Conservation (phyloP, 257 asterid species). For the Scutellaria baicalensis region DNA sequence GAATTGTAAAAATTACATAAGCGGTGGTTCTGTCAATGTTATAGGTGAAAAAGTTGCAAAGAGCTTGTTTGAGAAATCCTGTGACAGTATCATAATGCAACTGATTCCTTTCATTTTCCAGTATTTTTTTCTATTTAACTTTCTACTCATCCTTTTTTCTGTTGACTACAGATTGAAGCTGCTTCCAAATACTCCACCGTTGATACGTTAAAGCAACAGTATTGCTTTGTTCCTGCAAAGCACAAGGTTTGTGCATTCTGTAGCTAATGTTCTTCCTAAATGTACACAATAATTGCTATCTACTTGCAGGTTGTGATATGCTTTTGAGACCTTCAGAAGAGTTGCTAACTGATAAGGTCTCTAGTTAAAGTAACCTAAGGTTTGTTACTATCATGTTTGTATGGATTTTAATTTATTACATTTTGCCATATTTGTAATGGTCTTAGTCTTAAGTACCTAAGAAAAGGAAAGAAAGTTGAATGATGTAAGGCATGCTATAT, state of each 20-base stretch:
- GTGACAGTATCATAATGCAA: conserved; percentile 50
- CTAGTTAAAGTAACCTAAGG: background rate
- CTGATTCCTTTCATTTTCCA: background rate
- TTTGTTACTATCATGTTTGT: background rate
- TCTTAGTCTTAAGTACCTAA: background rate
- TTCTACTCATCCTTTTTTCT: background rate
- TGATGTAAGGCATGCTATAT: background rate
- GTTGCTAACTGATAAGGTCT: background rate
- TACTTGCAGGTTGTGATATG: background rate
- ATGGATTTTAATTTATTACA: background rate
- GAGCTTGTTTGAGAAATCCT: conserved; percentile 88
- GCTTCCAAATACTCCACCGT: conserved; percentile 86
- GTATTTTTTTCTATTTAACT: background rate
- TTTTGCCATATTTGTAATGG: background rate
- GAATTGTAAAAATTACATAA: background rate
- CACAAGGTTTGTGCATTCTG: conserved; percentile 46
- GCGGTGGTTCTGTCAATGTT: conserved; percentile 1
- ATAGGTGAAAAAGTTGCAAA: conserved; percentile 88
- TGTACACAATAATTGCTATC: background rate
- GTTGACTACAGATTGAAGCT: conserved; percentile 67
- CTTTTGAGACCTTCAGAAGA: background rate
- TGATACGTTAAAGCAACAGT: conserved; percentile 83
- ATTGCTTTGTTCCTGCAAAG: conserved; percentile 75
- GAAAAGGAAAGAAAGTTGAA: background rate
- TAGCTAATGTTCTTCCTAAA: background rate